Base-by-base conservation (phyloP, 108 stramenopile species). In the Seminavis robusta region DNA sequence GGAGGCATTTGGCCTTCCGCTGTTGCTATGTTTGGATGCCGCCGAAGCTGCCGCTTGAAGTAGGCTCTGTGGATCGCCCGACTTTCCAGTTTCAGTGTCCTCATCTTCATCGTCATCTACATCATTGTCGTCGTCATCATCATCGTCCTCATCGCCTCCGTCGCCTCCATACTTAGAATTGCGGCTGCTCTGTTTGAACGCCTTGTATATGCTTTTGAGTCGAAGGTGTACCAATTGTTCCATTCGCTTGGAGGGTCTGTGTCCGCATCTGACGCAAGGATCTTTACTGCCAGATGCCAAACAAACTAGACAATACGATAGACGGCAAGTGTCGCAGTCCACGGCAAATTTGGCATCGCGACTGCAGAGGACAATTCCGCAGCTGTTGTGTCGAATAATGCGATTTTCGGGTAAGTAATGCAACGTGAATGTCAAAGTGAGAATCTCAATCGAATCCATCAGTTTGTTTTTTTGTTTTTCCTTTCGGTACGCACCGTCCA, bases 301-400 rank as follows among this genome's bases (percentile, higher is more conserved):
- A 55, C 94, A 95, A 28, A 95, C 90, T 24, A 95, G 73, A 46
- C 94, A 95, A 56, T 92, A 95, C 2, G 86, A 80, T 54, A 95
- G 72, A 61, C 75, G 77, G 45, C 94, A 95, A 1, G 88, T 95
- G 64, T 92, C 90, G 59, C 94, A 95, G 43, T 95, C 94, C n/a
- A 95, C 90, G 28, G 90, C 94, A 77, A 95, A 95, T 64, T 95
- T 95, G 27, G 88, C 88, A 73, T 95, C 94, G 33, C 90, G 73
- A 37, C 79, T 80, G 54, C 94, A 95, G 38, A 95, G 62, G 15
- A 95, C 94, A 52, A 95, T 92, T 4, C 94, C 94, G 59, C 94
- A 95, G 24, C 86, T 88, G 46, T 47, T 45, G 8, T n/a, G 17
- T 16, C 7, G 17, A 45, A 8, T 9, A 19, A 45, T 45, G 44